These are phyloP conservation scores for Sarocladium brachiariae DNA, from an alignment of 2,329 filamentous ascomycete species.

Conservation along the genomic window DNA sequence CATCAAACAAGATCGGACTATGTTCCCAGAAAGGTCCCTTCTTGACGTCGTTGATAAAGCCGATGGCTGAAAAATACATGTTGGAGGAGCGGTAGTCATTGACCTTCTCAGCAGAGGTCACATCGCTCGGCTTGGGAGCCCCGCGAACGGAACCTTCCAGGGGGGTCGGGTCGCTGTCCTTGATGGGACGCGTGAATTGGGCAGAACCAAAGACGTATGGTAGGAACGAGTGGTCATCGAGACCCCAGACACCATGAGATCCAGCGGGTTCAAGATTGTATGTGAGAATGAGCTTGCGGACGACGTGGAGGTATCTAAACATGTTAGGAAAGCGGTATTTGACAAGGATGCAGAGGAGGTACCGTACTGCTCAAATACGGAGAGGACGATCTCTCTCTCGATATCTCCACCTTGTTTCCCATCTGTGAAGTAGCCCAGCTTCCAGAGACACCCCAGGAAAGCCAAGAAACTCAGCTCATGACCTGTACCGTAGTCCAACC, in stretches of 20 bases:
- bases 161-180: slow-evolving; percentile 54
- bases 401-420: slow-evolving; percentile 43
- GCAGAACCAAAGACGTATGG: slow-evolving; percentile 95
- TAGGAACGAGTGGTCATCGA: slow-evolving; percentile 94
- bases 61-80: slow-evolving; percentile 92
- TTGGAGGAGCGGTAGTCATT: slow-evolving; percentile 59
- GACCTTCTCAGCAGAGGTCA: slow-evolving; percentile 59
- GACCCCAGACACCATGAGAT: slow-evolving; percentile 94
- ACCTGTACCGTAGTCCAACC: slow-evolving; percentile 92
- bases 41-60: slow-evolving; percentile 97
- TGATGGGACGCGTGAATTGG: slow-evolving; percentile 73
- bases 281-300: slow-evolving; percentile 76
- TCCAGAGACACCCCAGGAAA: slow-evolving; percentile 87
- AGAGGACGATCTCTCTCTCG: slow-evolving; percentile 76
- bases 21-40: slow-evolving; percentile 96
- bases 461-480: slow-evolving; percentile 94
- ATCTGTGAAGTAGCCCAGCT: slow-evolving; percentile 70
- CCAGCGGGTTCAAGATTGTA: slow-evolving; percentile 94
- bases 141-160: slow-evolving; percentile 69
- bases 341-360: no score
- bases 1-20: slow-evolving; percentile 88
- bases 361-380: slow-evolving; percentile 73
- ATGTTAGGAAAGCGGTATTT: background rate
- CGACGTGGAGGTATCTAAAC: slow-evolving; percentile 68
- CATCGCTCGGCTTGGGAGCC: slow-evolving; percentile 64